Percentiles rank a stretch among this genome's conserved stretches.
phyloP scores from a whole-genome alignment of 306 rosid genomes.

The Sindora glabra region DNA sequence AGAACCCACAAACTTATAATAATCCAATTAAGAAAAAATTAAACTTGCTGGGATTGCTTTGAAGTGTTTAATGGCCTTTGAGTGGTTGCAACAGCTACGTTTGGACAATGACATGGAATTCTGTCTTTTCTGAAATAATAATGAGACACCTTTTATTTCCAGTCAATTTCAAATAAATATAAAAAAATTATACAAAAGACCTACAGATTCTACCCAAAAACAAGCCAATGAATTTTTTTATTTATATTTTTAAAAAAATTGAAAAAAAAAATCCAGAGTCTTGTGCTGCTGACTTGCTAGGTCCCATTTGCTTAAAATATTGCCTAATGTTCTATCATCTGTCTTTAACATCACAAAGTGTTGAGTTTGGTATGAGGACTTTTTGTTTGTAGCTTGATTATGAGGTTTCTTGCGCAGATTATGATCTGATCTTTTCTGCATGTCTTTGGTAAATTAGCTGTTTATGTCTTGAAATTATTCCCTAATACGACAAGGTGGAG shows the following conservation, averaged over 20 bases:
- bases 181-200: no score
- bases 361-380: constrained; percentile 15
- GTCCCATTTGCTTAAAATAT: no score
- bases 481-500: constrained; percentile 47
- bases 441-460: constrained; percentile 44
- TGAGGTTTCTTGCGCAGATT: constrained; percentile 34
- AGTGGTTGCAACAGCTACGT: constrained; percentile 68
- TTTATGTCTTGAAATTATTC: constrained; percentile 46
- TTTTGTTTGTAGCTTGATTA: constrained; percentile 16
- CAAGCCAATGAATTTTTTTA: no score
- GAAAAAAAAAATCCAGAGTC: no score
- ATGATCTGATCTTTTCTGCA: constrained; percentile 38
- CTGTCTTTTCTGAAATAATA: constrained; percentile 39
- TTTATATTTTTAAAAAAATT: no score
- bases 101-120: constrained; percentile 65
- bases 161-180: no score
- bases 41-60: constrained; percentile 45
- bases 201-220: no score
- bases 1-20: constrained; percentile 10
- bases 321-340: no score
- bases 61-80: constrained; percentile 37
- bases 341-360: constrained; percentile 7
- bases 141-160: background rate
- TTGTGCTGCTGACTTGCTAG: no score
- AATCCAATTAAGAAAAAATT: constrained; percentile 3